Evolutionary conservation across 345 rosid genomes (phyloP), one percentile per base, ranked within the genome.

Genomic region (Cochlearia excelsa): DNA sequence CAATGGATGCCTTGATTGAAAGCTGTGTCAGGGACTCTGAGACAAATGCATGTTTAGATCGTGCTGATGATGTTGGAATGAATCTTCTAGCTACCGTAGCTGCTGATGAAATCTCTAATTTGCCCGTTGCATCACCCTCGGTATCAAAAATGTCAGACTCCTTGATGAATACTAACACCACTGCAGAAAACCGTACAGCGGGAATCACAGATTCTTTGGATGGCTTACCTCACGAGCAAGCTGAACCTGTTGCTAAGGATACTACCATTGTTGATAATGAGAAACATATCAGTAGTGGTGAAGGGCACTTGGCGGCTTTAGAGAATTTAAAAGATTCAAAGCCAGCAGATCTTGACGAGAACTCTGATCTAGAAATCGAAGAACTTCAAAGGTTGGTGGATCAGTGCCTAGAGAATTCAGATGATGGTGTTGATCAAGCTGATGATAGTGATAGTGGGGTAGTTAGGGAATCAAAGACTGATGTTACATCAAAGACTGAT

Each of bases 51-150:
- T 69, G 69, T 29, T 37, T 67, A 51, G 74, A 90, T 7, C 71
- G 70, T 66, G 82, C 72, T 10, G 99, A 93, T 81, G 96, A 90
- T 71, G 82, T 78, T 67, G 99, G 96, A 55, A 89, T 93, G 95
- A 85, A 89, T 74, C 78, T 93, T 61, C 85, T 93, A 61, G 99
- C 99, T 41, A 85, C 78, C 69, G 99, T 90, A 52, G 99, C 97
- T 63, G 77, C 96, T 66, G 95, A 84, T 46, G 97, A 93, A 70
- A 84, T 89, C 60, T 76, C 77, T n/a, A 93, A 80, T 57, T 73
- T 88, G 9, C 82, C 83, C 57, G 56, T 57, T 51, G 75, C 52
- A 41, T 84, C 94, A n/a, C 93, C 86, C 4, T 54, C 67, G 16
- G 67, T 52, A 56, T 83, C 93, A 45, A 82, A 76, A 2, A 64